Conservation (phyloP, 352 stramenopile species). For the Pythium angustatum region DNA sequence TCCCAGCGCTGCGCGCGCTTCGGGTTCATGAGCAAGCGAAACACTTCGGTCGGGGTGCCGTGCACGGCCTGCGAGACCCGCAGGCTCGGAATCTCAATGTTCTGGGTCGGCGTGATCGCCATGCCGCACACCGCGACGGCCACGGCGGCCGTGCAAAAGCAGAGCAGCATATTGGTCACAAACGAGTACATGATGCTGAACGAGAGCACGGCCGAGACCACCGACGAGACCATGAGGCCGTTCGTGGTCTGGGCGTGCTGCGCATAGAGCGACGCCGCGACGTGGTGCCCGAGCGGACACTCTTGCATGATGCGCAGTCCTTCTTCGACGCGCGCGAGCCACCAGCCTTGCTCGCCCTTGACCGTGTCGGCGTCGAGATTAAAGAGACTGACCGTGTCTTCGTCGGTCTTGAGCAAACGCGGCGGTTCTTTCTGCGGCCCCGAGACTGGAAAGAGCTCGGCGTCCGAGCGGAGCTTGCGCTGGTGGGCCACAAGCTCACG, state of each 20-base stretch:
- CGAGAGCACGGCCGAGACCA: constrained; percentile 63
- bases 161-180: constrained; percentile 78
- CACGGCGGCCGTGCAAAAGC: constrained; percentile 64
- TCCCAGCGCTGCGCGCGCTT: constrained; percentile 87
- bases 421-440: constrained; percentile 58
- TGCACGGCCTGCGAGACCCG: constrained; percentile 85
- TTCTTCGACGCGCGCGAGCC: constrained; percentile 80
- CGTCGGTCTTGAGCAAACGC: constrained; percentile 71
- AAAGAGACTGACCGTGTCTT: constrained; percentile 85
- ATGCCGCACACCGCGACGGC: constrained; percentile 70
- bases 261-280: constrained; percentile 76
- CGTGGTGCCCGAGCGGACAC: constrained; percentile 76
- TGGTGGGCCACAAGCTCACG: constrained; percentile 73
- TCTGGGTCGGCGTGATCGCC: constrained; percentile 65
- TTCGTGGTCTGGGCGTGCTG: constrained; percentile 82
- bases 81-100: constrained; percentile 83
- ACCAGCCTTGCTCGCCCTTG: constrained; percentile 85
- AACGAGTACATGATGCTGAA: constrained; percentile 90
- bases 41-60: constrained; percentile 81
- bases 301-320: constrained; percentile 86
- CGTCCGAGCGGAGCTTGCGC: constrained; percentile 74
- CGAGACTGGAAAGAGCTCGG: constrained; percentile 62
- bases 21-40: constrained; percentile 82
- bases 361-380: constrained; percentile 86
- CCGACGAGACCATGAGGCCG: constrained; percentile 63